Evolutionary conservation across 148 eudicot species (phyloP).

Genomic region (Heliosperma pusillum): DNA sequence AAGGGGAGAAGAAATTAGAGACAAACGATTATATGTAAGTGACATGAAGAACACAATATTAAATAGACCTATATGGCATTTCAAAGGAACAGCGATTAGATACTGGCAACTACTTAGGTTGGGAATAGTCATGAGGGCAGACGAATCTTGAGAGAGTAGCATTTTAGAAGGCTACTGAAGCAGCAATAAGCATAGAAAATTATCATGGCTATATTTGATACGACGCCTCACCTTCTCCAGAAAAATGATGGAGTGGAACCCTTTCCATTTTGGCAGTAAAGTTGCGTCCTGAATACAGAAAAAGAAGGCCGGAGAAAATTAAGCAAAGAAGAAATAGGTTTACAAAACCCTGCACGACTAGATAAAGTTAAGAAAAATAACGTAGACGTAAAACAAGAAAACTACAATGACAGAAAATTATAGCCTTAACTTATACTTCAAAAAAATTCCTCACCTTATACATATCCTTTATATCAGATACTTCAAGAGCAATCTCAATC

Average conservation of each 20-base stretch:
- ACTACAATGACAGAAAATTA: neutral
- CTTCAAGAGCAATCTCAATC: conserved; percentile 41
- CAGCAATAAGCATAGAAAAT: neutral
- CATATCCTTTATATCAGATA: conserved; percentile 46
- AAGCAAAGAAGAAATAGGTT: neutral
- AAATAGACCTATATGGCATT: neutral
- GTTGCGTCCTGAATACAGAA: conserved; percentile 52
- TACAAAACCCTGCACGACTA: neutral
- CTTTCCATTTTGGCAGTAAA: conserved; percentile 76
- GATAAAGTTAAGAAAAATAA: neutral
- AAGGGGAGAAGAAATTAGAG: neutral
- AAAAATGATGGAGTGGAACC: conserved; percentile 72
- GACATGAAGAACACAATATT: neutral
- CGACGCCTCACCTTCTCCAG: conserved; percentile 56
- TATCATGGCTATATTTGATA: neutral
- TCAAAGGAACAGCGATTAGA: neutral
- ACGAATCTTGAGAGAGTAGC: neutral
- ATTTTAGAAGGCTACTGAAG: neutral
- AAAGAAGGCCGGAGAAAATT: neutral
- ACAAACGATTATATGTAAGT: neutral
- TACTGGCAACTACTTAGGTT: neutral
- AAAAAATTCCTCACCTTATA: conserved; percentile 49
- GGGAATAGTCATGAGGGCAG: neutral
- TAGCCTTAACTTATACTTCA: neutral
- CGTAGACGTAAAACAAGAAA: neutral